Percentiles rank a stretch among this genome's conserved stretches.
These are phyloP conservation scores for Escallonia rubra DNA, from an alignment of 129 eudicot genomes.

Conservation along the genomic window DNA sequence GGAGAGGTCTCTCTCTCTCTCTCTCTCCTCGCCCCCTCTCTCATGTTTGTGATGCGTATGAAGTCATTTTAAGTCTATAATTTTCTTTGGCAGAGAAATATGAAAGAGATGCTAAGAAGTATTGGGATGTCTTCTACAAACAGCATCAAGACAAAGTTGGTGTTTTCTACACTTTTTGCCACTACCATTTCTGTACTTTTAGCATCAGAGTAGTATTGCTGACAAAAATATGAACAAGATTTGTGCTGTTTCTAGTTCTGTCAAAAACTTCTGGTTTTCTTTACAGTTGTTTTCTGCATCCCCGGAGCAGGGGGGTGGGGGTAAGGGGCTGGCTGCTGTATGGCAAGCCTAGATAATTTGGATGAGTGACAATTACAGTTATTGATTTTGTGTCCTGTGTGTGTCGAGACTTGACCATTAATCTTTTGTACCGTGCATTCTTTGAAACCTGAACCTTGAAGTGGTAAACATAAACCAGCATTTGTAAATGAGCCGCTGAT, in stretches of 20 bases:
- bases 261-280: not conserved
- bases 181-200: not conserved
- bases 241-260: not conserved
- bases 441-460: not conserved
- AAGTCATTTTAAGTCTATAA: not conserved
- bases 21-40: constrained; percentile 5
- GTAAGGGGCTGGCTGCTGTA: too few species aligned
- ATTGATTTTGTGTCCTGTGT: too few species aligned
- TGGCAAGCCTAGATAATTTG: too few species aligned
- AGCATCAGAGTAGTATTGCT: not conserved
- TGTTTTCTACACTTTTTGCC: constrained; percentile 14
- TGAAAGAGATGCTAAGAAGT: constrained; percentile 90
- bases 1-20: constrained; percentile 66
- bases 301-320: too few species aligned
- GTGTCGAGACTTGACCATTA: too few species aligned
- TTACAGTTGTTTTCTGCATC: too few species aligned
- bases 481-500: not conserved
- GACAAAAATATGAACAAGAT: not conserved
- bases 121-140: constrained; percentile 90
- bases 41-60: not conserved
- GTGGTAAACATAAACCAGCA: constrained; percentile 1
- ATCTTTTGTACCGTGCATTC: not conserved
- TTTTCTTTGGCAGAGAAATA: constrained; percentile 63
- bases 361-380: too few species aligned
- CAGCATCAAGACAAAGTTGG: constrained; percentile 86